phyloP scores from a whole-genome alignment of 768 basidiomycete species.

The Leucosporidium creatinivorum region DNA sequence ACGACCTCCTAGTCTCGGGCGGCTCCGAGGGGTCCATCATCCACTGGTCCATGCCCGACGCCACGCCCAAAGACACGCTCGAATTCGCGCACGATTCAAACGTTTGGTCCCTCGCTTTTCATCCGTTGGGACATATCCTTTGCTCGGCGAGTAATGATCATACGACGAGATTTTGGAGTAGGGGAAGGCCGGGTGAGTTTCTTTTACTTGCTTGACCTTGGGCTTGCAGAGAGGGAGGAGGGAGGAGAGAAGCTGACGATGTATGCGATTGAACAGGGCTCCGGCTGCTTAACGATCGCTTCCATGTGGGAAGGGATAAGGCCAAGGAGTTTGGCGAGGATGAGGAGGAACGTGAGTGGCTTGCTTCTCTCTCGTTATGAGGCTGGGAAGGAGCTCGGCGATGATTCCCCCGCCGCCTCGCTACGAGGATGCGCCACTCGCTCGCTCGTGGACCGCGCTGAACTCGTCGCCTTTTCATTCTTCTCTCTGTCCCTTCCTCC shows the following conservation, averaged over 20 bases:
- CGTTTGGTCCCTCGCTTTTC: slow-evolving; percentile 90
- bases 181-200: slow-evolving; percentile 41
- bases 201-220: slow-evolving; percentile 40
- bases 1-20: slow-evolving; percentile 74
- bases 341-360: slow-evolving; percentile 36
- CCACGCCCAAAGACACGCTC: slow-evolving; percentile 51
- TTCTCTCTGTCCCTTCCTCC: slow-evolving; percentile 26
- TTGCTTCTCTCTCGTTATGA: neutral
- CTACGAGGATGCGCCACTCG: too few relatives aligned
- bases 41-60: slow-evolving; percentile 71
- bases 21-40: slow-evolving; percentile 89
- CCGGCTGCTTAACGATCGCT: slow-evolving; percentile 21
- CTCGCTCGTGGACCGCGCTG: slow-evolving; percentile 38
- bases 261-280: slow-evolving; percentile 48
- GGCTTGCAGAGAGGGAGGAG: slow-evolving; percentile 33
- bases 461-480: slow-evolving; percentile 25
- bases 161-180: slow-evolving; percentile 97
- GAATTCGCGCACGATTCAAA: slow-evolving; percentile 91
- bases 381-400: slow-evolving; percentile 41
- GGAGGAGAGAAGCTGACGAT: slow-evolving; percentile 41
- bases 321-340: slow-evolving; percentile 60
- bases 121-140: slow-evolving; percentile 90
- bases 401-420: too few relatives aligned
- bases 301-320: slow-evolving; percentile 57
- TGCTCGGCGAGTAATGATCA: slow-evolving; percentile 95